Conservation (phyloP, 2,329 filamentous ascomycete species). For the Chrysoporthe deuterocubensis region DNA sequence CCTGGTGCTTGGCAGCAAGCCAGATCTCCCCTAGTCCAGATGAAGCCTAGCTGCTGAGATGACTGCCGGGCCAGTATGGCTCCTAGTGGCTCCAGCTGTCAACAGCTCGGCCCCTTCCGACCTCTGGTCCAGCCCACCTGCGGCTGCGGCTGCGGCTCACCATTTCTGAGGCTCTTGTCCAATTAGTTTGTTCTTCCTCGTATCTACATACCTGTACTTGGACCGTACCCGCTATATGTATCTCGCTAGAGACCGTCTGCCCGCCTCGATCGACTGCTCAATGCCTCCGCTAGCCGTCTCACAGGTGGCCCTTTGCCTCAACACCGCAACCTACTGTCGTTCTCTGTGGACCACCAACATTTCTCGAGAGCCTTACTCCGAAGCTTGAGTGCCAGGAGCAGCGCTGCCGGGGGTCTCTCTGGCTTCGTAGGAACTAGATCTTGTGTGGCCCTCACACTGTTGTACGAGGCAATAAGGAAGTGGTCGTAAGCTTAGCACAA, state of each 20-base stretch:
- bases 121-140: neutral
- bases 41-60: constrained; percentile 8
- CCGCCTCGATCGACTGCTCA: too few relatives aligned
- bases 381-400: too few relatives aligned
- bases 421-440: neutral
- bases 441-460: neutral
- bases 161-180: neutral
- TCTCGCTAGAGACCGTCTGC: too few relatives aligned
- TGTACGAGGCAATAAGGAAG: neutral
- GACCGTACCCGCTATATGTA: neutral
- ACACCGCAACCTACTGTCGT: too few relatives aligned
- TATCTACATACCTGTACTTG: neutral
- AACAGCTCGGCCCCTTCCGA: constrained; percentile 16
- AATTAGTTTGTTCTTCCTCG: neutral
- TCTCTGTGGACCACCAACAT: too few relatives aligned
- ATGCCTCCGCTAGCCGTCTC: too few relatives aligned
- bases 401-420: too few relatives aligned
- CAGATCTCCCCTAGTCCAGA: constrained; percentile 10
- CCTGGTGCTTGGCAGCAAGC: neutral
- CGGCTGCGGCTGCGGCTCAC: neutral
- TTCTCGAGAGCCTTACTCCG: too few relatives aligned
- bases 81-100: constrained; percentile 1
- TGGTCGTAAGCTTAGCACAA: neutral
- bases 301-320: too few relatives aligned
- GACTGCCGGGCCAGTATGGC: constrained; percentile 1